Percentiles rank a stretch among this genome's conserved stretches.
Conservation (phyloP, 305 asterid species). For the Fraxinus floribunda region DNA sequence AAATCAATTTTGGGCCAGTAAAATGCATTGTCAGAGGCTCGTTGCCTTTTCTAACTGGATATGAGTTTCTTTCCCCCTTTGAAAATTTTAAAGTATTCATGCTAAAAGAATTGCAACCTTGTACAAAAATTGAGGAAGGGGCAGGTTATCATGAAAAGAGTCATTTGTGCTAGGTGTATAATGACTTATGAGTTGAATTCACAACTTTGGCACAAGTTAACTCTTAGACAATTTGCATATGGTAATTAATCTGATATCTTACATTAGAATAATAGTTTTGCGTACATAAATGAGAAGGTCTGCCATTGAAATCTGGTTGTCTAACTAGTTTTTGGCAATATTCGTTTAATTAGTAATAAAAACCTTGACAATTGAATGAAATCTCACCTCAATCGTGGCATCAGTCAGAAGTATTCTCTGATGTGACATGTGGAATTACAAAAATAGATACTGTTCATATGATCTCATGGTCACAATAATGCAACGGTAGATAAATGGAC, state of each 20-base stretch:
- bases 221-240: background rate
- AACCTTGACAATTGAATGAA: constrained; percentile 3
- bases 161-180: background rate
- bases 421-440: background rate
- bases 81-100: background rate
- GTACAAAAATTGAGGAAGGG: background rate
- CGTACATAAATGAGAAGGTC: background rate
- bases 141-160: background rate
- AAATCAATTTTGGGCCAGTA: background rate
- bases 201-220: background rate
- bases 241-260: background rate
- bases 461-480: background rate
- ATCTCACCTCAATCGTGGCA: background rate
- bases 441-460: background rate
- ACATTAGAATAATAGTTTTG: background rate
- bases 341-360: background rate
- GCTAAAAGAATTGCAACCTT: background rate
- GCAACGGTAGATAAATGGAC: background rate
- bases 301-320: background rate
- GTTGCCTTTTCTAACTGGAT: background rate
- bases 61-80: background rate
- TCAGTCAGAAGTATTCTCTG: constrained; percentile 9
- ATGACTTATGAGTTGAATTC: background rate
- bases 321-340: background rate
- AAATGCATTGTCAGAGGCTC: background rate